A percentile compares a stretch with the other conserved stretches of the same genome.
Evolutionary conservation across 345 rosid genomes (phyloP).

Genomic region (Microcos paniculata): DNA sequence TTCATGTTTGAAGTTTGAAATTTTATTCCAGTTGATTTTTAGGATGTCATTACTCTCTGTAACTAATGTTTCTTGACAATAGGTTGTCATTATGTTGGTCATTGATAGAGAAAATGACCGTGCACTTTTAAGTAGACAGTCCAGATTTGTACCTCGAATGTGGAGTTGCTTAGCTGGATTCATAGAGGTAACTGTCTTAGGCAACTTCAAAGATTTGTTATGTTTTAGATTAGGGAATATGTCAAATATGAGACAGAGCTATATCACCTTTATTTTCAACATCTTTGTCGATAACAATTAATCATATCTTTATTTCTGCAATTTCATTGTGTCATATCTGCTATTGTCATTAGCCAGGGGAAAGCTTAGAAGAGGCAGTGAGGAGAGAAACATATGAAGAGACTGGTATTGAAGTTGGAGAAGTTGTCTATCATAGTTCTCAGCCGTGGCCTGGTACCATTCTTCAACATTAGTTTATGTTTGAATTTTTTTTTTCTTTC

Average conservation of each 20-base stretch:
- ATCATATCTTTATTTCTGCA: not conserved
- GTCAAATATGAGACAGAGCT: not conserved
- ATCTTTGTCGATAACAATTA: not conserved
- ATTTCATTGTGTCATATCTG: slow-evolving; percentile 2
- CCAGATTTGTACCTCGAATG: slow-evolving; percentile 90
- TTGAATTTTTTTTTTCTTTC: not conserved
- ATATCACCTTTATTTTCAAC: not conserved
- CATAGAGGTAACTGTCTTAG: slow-evolving; percentile 58
- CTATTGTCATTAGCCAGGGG: slow-evolving; percentile 73
- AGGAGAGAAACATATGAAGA: slow-evolving; percentile 96
- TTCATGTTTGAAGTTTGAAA: not conserved
- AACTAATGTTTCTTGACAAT: slow-evolving; percentile 16
- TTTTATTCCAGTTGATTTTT: not conserved
- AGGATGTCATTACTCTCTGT: slow-evolving; percentile 7
- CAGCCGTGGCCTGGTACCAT: slow-evolving; percentile 97
- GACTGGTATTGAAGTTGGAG: slow-evolving; percentile 92
- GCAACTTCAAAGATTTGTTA: slow-evolving; percentile 6
- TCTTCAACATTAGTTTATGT: not conserved
- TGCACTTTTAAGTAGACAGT: slow-evolving; percentile 74
- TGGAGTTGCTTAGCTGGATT: slow-evolving; percentile 99
- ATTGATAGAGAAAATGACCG: slow-evolving; percentile 84
- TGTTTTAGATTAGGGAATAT: slow-evolving; percentile 2
- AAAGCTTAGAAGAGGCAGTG: slow-evolving; percentile 98
- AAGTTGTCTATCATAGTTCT: slow-evolving; percentile 90
- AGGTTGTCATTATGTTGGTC: slow-evolving; percentile 97